Percentiles rank a stretch among this genome's conserved stretches.
These are phyloP conservation scores for Schizosaccharomyces cryophilus DNA, from an alignment of 805 yeast species.

Conservation along the genomic window DNA sequence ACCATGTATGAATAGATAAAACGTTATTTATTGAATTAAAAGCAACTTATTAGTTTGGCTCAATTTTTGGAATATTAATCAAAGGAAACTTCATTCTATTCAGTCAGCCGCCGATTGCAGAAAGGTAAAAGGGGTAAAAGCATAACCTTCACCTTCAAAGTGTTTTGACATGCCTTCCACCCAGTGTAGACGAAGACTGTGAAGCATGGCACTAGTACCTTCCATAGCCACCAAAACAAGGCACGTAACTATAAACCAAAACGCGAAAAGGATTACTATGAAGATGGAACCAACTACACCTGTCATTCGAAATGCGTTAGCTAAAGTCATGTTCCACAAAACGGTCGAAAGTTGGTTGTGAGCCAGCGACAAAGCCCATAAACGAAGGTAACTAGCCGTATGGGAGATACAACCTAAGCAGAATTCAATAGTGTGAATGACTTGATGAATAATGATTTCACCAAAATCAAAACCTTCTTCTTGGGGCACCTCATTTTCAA, in stretches of 20 bases:
- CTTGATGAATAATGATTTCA: constrained; percentile 88
- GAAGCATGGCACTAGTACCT: constrained; percentile 97
- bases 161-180: constrained; percentile 97
- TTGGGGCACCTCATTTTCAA: constrained; percentile 11
- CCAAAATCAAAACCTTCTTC: constrained; percentile 47
- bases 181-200: constrained; percentile 96
- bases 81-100: too few species aligned
- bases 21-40: too few species aligned
- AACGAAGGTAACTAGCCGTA: constrained; percentile 84
- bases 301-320: constrained; percentile 43
- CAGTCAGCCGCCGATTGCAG: too few species aligned
- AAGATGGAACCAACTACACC: constrained; percentile 45
- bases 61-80: too few species aligned
- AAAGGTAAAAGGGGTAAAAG: constrained; percentile 74
- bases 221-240: constrained; percentile 88
- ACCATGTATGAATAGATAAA: too few species aligned
- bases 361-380: constrained; percentile 93
- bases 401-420: constrained; percentile 95
- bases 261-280: constrained; percentile 61
- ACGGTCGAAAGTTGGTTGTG: constrained; percentile 92
- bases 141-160: constrained; percentile 87
- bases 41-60: too few species aligned
- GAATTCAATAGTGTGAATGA: constrained; percentile 90
- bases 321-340: constrained; percentile 85
- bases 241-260: constrained; percentile 87